Evolutionary conservation across 257 asterid genomes (phyloP).

Genomic region (Petunia secreta): DNA sequence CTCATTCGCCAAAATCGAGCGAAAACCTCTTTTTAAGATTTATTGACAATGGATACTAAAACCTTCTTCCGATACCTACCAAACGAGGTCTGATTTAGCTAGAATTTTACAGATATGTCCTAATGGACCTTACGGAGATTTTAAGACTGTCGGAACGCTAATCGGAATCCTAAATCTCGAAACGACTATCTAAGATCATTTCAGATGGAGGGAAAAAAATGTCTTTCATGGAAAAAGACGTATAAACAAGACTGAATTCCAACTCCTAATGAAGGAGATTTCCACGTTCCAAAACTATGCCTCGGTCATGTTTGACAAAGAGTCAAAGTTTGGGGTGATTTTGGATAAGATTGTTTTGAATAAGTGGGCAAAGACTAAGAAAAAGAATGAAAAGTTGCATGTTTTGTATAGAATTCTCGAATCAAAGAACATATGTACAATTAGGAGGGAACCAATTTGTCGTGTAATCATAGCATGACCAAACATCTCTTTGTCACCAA

Average conservation of each 20-base stretch:
- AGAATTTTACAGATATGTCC: no score
- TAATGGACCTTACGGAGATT: no score
- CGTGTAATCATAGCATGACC: constrained; percentile 26
- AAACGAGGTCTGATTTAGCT: no score
- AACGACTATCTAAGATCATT: no score
- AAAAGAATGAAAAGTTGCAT: background rate
- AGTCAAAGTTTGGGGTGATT: constrained; percentile 13
- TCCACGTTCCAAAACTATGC: background rate
- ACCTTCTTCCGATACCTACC: no score
- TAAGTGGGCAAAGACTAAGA: background rate
- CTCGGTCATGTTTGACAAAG: background rate
- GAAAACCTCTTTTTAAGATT: no score
- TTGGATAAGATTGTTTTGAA: background rate
- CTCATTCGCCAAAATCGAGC: no score
- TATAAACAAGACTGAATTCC: background rate
- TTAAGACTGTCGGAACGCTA: no score
- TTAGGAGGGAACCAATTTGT: constrained; percentile 26
- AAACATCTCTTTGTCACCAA: constrained; percentile 12
- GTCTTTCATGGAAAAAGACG: background rate
- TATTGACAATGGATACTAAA: no score
- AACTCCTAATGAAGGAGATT: background rate
- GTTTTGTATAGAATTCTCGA: background rate
- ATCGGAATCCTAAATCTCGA: no score
- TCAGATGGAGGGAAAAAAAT: background rate
- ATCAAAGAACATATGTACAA: background rate